A percentile compares a stretch with the other conserved stretches of the same genome.
These are phyloP conservation scores for Populus simonii DNA, from an alignment of 345 rosid genomes.

Conservation along the genomic window DNA sequence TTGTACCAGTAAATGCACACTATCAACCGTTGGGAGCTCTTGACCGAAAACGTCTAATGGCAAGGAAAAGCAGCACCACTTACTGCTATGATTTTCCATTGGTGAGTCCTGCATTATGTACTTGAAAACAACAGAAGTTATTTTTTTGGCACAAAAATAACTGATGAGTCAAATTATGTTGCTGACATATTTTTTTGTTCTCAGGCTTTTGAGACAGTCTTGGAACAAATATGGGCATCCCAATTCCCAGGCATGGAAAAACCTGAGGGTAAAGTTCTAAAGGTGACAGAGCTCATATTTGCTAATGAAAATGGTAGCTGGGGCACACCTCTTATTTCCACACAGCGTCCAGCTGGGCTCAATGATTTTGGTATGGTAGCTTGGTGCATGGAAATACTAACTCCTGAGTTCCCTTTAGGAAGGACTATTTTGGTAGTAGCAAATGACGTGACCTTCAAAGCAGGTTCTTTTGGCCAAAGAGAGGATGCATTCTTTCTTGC, in stretches of 20 bases:
- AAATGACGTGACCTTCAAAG: conserved; percentile 95
- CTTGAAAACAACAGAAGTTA: neutral
- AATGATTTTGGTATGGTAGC: conserved; percentile 98
- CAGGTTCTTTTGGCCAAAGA: conserved; percentile 96
- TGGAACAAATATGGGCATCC: conserved; percentile 73
- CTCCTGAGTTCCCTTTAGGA: conserved; percentile 96
- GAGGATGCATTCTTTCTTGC: conserved; percentile 97
- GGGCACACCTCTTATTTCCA: conserved; percentile 66
- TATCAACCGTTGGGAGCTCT: conserved; percentile 75
- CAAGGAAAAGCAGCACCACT: conserved; percentile 84
- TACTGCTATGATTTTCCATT: conserved; percentile 97
- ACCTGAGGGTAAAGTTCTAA: conserved; percentile 47
- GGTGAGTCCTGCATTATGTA: conserved; percentile 45
- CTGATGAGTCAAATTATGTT: conserved; percentile 10
- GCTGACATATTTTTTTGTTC: conserved; percentile 20
- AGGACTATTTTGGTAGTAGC: conserved; percentile 72
- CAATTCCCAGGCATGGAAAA: conserved; percentile 48
- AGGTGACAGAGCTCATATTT: conserved; percentile 78
- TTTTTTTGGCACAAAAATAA: neutral
- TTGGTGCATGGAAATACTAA: conserved; percentile 86
- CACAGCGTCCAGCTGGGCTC: conserved; percentile 66
- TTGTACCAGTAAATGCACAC: conserved; percentile 53
- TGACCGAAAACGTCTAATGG: conserved; percentile 75
- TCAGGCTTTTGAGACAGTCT: conserved; percentile 89
- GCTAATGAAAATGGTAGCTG: conserved; percentile 56